phyloP scores from a whole-genome alignment of 768 basidiomycete species.

The Boletus edulis region DNA sequence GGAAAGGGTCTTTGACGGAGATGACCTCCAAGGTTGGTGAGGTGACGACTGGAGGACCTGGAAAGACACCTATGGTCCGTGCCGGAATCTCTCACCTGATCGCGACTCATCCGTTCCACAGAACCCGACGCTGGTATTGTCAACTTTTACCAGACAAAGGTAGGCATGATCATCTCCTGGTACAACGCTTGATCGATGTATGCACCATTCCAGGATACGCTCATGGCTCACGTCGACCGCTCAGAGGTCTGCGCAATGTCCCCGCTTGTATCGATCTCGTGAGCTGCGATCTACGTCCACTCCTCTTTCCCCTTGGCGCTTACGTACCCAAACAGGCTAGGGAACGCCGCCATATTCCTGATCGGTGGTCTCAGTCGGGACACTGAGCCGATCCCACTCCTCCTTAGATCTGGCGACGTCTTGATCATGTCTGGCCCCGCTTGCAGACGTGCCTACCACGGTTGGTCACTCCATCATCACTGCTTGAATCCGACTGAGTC shows the following conservation, averaged over 20 bases:
- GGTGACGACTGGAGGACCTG: slow-evolving; percentile 69
- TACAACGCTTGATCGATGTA: not conserved
- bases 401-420: slow-evolving; percentile 89
- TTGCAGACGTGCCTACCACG: slow-evolving; percentile 90
- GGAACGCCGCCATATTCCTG: slow-evolving; percentile 86
- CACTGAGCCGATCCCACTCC: slow-evolving; percentile 69
- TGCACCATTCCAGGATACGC: slow-evolving; percentile 56
- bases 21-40: slow-evolving; percentile 47
- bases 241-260: slow-evolving; percentile 92
- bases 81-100: slow-evolving; percentile 2
- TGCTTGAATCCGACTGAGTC: not conserved
- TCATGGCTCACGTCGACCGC: slow-evolving; percentile 98
- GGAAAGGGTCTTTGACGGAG: slow-evolving; percentile 53
- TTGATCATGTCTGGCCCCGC: slow-evolving; percentile 89
- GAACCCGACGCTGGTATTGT: slow-evolving; percentile 97
- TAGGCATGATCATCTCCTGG: slow-evolving; percentile 12
- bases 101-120: slow-evolving; percentile 27
- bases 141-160: slow-evolving; percentile 89
- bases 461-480: slow-evolving; percentile 39
- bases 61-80: slow-evolving; percentile 75
- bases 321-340: slow-evolving; percentile 53
- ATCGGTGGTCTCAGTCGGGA: slow-evolving; percentile 84
- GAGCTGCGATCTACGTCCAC: slow-evolving; percentile 25
- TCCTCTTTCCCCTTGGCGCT: not conserved
- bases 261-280: slow-evolving; percentile 95